Evolutionary conservation across 208 protist genomes (phyloP).

Genomic region (Balamuthia mandrillaris): DNA sequence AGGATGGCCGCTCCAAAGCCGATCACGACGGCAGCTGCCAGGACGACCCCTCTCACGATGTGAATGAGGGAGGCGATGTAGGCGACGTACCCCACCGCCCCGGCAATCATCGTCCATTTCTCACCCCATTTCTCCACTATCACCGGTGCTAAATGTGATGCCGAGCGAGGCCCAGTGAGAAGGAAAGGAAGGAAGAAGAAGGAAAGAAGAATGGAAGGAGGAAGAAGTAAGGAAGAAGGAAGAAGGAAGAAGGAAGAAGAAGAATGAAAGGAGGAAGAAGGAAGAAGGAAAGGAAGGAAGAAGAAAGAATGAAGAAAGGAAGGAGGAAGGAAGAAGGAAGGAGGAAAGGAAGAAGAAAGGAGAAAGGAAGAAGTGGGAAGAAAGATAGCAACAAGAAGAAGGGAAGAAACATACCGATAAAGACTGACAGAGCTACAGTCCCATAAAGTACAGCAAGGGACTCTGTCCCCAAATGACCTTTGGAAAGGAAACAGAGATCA

Average conservation of each 20-base stretch:
- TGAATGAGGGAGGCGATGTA: constrained; percentile 32
- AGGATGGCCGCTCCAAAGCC: constrained; percentile 47
- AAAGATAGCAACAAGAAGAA: neutral
- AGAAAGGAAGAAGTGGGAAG: neutral
- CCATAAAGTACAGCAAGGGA: constrained; percentile 40
- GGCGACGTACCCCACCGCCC: constrained; percentile 13
- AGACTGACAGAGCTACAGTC: constrained; percentile 12
- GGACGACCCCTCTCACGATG: constrained; percentile 7
- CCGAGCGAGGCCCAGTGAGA: neutral
- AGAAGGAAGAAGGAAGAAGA: too few relatives aligned
- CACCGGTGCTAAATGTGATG: neutral
- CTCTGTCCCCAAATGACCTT: constrained; percentile 18
- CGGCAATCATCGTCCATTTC: constrained; percentile 35
- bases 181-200: neutral
- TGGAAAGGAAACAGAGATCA: neutral
- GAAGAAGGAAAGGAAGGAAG: neutral
- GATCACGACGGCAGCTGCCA: neutral
- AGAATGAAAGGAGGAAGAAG: neutral
- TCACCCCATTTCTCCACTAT: constrained; percentile 22
- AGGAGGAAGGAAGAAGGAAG: neutral
- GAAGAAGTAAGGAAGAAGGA: neutral
- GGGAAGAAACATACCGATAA: neutral
- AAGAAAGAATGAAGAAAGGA: neutral
- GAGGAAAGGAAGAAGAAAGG: too few relatives aligned
- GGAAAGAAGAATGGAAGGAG: too few relatives aligned